phyloP scores from a whole-genome alignment of 331 rosid genomes.

The Telfairia occidentalis region DNA sequence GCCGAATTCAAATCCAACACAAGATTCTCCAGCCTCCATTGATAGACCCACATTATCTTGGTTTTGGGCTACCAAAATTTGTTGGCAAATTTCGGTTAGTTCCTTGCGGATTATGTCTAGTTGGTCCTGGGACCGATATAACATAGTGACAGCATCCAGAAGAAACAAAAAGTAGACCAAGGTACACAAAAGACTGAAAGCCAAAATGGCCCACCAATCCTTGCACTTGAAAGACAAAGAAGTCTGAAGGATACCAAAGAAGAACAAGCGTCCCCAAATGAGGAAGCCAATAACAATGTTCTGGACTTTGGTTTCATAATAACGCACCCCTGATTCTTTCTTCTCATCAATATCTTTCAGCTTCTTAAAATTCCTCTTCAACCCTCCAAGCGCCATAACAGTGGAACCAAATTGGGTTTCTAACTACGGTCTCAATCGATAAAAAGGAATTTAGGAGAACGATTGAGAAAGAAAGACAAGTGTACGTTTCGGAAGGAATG shows the following conservation, averaged over 20 bases:
- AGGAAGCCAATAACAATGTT: background rate
- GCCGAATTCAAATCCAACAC: background rate
- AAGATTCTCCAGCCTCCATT: background rate
- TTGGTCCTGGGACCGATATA: background rate
- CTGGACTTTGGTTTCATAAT: constrained; percentile 1
- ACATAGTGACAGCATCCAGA: constrained; percentile 1
- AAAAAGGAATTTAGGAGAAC: background rate
- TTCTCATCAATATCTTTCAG: background rate
- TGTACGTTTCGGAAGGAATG: background rate
- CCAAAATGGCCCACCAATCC: constrained; percentile 8
- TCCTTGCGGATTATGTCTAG: background rate
- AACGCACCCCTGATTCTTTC: background rate
- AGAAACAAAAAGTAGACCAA: background rate
- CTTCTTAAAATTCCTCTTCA: background rate
- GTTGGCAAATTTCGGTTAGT: background rate
- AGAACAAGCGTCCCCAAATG: background rate
- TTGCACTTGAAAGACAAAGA: background rate
- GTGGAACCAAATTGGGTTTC: background rate
- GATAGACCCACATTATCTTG: background rate
- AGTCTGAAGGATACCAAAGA: background rate
- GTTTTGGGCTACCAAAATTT: background rate
- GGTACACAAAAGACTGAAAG: background rate
- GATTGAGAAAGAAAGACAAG: background rate
- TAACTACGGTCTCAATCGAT: background rate
- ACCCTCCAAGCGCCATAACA: background rate